A percentile compares a stretch with the other conserved stretches of the same genome.
phyloP scores from a whole-genome alignment of 805 yeast species.

The Candida schatavii region DNA sequence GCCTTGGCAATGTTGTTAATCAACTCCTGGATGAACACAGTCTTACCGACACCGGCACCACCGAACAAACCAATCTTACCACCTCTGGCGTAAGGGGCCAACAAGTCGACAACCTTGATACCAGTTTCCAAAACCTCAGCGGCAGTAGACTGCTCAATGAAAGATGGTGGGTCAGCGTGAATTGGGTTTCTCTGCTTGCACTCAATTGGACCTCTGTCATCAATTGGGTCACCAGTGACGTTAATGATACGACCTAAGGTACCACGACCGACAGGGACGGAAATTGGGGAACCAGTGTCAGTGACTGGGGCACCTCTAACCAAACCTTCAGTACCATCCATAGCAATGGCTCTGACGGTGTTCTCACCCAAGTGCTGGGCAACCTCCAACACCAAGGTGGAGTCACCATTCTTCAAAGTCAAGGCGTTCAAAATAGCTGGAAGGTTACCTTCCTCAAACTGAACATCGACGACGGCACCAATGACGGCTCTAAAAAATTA shows the following conservation, averaged over 20 bases:
- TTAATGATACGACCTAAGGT: slow-evolving; percentile 98
- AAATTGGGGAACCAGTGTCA: slow-evolving; percentile 98
- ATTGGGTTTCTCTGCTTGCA: slow-evolving; percentile 93
- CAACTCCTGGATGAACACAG: slow-evolving; percentile 99
- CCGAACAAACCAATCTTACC: slow-evolving; percentile 99
- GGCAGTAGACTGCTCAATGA: slow-evolving; percentile 94
- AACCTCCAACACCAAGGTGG: slow-evolving; percentile 92
- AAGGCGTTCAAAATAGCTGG: slow-evolving; percentile 98
- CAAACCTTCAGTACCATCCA: slow-evolving; percentile 99
- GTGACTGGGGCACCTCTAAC: slow-evolving; percentile 90
- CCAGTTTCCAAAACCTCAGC: slow-evolving; percentile 99
- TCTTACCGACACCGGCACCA: slow-evolving; percentile 99
- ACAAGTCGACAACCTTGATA: slow-evolving; percentile 98
- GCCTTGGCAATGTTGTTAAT: slow-evolving; percentile 99
- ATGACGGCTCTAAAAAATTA: slow-evolving; percentile 72
- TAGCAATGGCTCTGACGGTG: slow-evolving; percentile 99
- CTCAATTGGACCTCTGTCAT: slow-evolving; percentile 98
- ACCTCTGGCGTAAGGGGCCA: slow-evolving; percentile 99
- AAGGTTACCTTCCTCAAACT: slow-evolving; percentile 94
- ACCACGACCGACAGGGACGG: slow-evolving; percentile 99
- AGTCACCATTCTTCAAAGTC: slow-evolving; percentile 73
- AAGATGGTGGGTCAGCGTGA: slow-evolving; percentile 96
- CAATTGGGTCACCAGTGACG: slow-evolving; percentile 99
- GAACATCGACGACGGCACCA: slow-evolving; percentile 99
- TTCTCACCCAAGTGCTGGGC: slow-evolving; percentile 99